Conservation (phyloP, 2,329 filamentous ascomycete genomes). For the Cordyceps militaris region DNA sequence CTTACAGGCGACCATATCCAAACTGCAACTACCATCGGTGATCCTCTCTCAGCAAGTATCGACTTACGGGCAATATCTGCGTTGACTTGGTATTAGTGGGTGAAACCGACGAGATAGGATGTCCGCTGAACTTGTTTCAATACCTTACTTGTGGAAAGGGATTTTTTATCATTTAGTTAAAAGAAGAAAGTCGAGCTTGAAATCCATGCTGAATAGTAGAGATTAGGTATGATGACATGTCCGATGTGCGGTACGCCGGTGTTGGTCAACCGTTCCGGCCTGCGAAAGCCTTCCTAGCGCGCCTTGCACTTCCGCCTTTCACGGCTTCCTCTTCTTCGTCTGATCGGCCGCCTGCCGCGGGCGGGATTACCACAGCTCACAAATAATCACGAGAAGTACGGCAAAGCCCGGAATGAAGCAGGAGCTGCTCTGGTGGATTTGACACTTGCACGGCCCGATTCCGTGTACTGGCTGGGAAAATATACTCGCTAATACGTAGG, state of each 20-base stretch:
- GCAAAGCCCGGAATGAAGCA: constrained; percentile 11
- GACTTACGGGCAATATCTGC: too few relatives aligned
- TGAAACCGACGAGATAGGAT: too few relatives aligned
- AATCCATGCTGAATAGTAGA: too few relatives aligned
- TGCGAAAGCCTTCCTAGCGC: background rate
- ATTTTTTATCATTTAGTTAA: too few relatives aligned
- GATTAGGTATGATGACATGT: background rate
- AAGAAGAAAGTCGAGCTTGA: too few relatives aligned
- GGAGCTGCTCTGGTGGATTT: background rate
- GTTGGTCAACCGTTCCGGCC: background rate
- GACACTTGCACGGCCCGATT: background rate
- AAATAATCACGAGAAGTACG: constrained; percentile 1
- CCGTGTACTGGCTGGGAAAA: too few relatives aligned
- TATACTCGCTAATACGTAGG: too few relatives aligned
- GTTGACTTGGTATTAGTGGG: too few relatives aligned
- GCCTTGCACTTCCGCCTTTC: background rate
- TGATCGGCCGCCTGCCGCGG: background rate
- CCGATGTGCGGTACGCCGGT: constrained; percentile 1
- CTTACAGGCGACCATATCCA: constrained; percentile 62
- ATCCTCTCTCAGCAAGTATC: too few relatives aligned
- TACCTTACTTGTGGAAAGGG: too few relatives aligned
- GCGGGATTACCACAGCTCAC: constrained; percentile 1
- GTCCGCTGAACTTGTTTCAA: too few relatives aligned
- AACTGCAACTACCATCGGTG: too few relatives aligned
- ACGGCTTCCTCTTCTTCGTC: background rate